Evolutionary conservation across 176 grass and related monocot genomes (phyloP).

Genomic region (Saccharum officinarum): DNA sequence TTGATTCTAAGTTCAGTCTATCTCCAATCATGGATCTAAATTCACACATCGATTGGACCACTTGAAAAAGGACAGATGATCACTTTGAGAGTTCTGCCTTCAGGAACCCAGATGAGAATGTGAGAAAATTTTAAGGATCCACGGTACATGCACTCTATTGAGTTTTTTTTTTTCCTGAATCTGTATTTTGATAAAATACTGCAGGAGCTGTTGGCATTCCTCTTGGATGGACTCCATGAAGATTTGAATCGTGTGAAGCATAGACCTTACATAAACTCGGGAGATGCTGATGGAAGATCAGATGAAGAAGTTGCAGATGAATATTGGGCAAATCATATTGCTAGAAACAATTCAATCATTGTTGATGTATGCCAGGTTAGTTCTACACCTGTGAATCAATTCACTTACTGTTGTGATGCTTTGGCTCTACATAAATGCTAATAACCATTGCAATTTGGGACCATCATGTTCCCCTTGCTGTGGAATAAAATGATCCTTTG

Average conservation of each 20-base stretch:
- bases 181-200: constrained; percentile 25
- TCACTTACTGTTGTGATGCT: background rate
- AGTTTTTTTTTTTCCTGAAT: constrained; percentile 2
- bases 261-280: constrained; percentile 86
- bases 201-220: constrained; percentile 93
- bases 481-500: background rate
- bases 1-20: background rate
- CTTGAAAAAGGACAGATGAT: background rate
- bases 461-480: constrained; percentile 17
- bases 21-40: background rate
- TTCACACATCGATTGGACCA: background rate
- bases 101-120: background rate
- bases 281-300: constrained; percentile 89
- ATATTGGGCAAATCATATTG: constrained; percentile 98
- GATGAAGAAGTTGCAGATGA: constrained; percentile 98
- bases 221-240: constrained; percentile 97
- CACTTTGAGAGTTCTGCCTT: background rate
- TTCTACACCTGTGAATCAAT: background rate
- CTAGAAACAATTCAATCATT: constrained; percentile 98
- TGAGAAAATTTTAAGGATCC: background rate
- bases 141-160: background rate
- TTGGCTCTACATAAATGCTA: background rate
- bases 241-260: constrained; percentile 98
- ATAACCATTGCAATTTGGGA: background rate
- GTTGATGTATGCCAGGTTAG: constrained; percentile 99